Base-by-base conservation (phyloP, 768 basidiomycete species). In the Leccinum olivaceopallidum region DNA sequence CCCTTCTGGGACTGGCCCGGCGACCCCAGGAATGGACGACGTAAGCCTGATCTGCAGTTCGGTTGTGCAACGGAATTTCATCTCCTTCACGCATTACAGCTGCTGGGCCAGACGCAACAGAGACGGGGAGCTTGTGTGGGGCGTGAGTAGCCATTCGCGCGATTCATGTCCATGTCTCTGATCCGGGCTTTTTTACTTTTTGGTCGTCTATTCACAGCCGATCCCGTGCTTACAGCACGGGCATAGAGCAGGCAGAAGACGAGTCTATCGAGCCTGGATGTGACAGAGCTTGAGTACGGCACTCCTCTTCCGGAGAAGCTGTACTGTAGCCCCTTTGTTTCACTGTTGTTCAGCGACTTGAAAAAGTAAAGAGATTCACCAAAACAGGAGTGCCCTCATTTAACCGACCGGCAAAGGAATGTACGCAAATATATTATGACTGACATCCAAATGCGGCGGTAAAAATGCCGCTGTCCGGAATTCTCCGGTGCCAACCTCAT, bases 41-140 rank as follows among this genome's bases (percentile, higher is more conserved):
- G 89, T 85, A 63, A 65, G 80, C 73, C 30, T 60, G 4, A 36
- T 50, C 47, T 39, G 16, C 16, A 16, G 24, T 7, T 34, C 12
- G 16, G 48, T 18, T 9, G 16, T 12, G 22, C 9, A 10, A 20
- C 20, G 20, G 13, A 18, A 39, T 56, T 57, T 48, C 30, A 59
- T 42, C 24, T 4, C 22, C 30, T 50, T 4, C 52, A n/a, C 13
- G 20, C 22, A 22, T 16, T 30, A 6, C 16, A 53, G 6, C 52
- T 87, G 85, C 63, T 90, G 85, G 84, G 76, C 85, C 0, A 85
- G 78, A 67, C 70, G 84, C 1, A 74, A 86, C 39, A 85, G 85
- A 2, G 86, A 92, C 60, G 87, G 78, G n/a, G 82, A 87, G 53
- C 71, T 90, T 10, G 75, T 75, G 9, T 93, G 91, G 91, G 90